Base-by-base conservation (phyloP, 257 asterid species). In the Lithospermum erythrorhizon region DNA sequence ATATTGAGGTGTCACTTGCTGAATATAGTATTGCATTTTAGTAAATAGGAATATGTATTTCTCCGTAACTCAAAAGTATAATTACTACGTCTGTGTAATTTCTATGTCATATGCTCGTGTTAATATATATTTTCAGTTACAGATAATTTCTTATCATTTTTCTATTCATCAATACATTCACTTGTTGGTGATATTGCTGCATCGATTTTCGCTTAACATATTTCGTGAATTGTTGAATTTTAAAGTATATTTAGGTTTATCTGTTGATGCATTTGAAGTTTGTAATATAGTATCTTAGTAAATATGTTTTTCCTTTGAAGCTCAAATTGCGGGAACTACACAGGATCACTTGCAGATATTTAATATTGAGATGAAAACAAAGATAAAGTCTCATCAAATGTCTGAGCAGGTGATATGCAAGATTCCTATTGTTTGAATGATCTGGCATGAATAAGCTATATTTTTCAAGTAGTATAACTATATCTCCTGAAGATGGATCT, bases 261-360 rank as follows among this genome's bases (percentile, higher is more conserved):
- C 18, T 14, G 49, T 41, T 14, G 18, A 41, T 41, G 18, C 13
- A 35, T 35, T 35, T 35, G 0, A 35, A 35, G 37, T 35, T 35
- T 2, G 14, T 35, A 35, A 35, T 35, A 35, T 35, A 7, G 13
- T 8, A 35, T 35, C 45, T 35, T 8, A 35, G 45, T 32, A 3
- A 35, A 35, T 18, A 8, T 13, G 57, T 64, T 64, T 72, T 47
- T 63, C 73, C 67, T 68, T 35, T 83, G 87, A 74, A 93, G 99
- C 99, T 69, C 99, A 84, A 93, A 84, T 87, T 68, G 82, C 94
- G 14, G 99, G 97, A 59, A 89, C 97, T 64, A 83, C 87, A 67
- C 96, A 89, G 66, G 99, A 93, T 71, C 99, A 89, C 79, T 78
- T 93, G 71, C 99, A 93, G 79, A 93, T 93, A 74, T 93, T 93